Evolutionary conservation across 2,329 filamentous ascomycete genomes (phyloP), one percentile per base, ranked within the genome.

Genomic region (Ophioceras dolichostomum): DNA sequence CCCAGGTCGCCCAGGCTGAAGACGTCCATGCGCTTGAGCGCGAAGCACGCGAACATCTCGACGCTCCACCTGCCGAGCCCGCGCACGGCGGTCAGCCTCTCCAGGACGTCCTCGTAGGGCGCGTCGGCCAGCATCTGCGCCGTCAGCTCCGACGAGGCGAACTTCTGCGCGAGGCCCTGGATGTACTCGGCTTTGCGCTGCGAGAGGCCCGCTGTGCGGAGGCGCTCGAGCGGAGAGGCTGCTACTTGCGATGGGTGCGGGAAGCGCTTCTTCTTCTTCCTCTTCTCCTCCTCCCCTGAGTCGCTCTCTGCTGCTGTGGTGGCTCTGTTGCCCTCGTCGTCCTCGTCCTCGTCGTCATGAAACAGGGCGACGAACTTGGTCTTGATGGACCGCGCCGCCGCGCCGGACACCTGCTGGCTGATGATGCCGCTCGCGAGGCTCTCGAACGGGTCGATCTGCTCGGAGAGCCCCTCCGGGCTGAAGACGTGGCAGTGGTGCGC

Each of bases 11-110:
- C 89, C 1, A 85, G 80, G 17, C 81, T 86, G 55, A 96, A 94
- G 17, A 98, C 84, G 60, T 98, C 89, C 69, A 87, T 81, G 10
- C 88, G 70, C 68, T 95, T 96, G 29, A 98, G 65, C n/a, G 76
- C 83, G 59, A 98, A 96, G 58, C 83, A 86, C 35, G 88, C 85
- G 65, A 98, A 98, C 91, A 98, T 96, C 65, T 95, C 88, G 12
- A 94, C 87, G 34, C 80, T 88, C 91, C 91, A 96, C 38, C 70
- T 71, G 0, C 91, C 91, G 35, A 96, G 61, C 0, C 91, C 91
- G 9, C 89, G 71, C 5, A 98, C 87, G 1, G 87, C 83, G 34
- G 83, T 85, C 34, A 98, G 67, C 55, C 73, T 80, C 57, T 83
- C 74, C 45, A 95, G 67, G 7, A 98, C 71, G 47, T 94, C 83